phyloP scores from a whole-genome alignment of 1,284 basidiomycete genomes.

The Ustilago sp. region DNA sequence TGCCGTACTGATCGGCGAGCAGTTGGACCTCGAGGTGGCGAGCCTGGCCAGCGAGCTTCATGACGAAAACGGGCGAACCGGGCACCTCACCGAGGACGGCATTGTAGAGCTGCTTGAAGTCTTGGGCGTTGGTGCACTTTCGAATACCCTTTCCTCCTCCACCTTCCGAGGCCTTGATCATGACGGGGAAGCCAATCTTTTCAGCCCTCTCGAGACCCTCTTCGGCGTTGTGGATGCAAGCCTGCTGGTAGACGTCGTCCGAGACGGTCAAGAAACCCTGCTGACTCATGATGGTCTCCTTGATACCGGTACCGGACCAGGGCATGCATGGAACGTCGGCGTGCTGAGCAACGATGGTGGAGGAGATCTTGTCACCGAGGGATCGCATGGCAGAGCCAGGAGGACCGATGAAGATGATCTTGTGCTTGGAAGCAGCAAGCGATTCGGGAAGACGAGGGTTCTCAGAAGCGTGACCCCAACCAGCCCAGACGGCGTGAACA shows the following conservation, averaged over 20 bases:
- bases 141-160: conserved; percentile 92
- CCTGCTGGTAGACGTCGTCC: conserved; percentile 87
- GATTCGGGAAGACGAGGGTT: conserved; percentile 98
- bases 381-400: conserved; percentile 99
- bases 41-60: conserved; percentile 98
- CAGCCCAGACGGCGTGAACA: conserved; percentile 99
- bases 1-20: conserved; percentile 98
- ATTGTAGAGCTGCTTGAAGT: conserved; percentile 92
- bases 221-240: conserved; percentile 90
- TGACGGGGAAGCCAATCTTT: conserved; percentile 94
- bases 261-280: conserved; percentile 93
- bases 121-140: conserved; percentile 73
- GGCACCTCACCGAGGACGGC: conserved; percentile 93
- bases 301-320: conserved; percentile 97
- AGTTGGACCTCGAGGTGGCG: conserved; percentile 98
- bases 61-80: conserved; percentile 99
- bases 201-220: conserved; percentile 87
- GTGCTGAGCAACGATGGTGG: conserved; percentile 97
- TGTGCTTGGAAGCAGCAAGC: conserved; percentile 88
- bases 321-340: conserved; percentile 98
- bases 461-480: conserved; percentile 99
- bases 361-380: conserved; percentile 99
- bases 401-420: conserved; percentile 99
- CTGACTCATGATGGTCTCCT: conserved; percentile 85
- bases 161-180: conserved; percentile 99